phyloP scores from a whole-genome alignment of 208 protist species.

The Borovskyia barvae region DNA sequence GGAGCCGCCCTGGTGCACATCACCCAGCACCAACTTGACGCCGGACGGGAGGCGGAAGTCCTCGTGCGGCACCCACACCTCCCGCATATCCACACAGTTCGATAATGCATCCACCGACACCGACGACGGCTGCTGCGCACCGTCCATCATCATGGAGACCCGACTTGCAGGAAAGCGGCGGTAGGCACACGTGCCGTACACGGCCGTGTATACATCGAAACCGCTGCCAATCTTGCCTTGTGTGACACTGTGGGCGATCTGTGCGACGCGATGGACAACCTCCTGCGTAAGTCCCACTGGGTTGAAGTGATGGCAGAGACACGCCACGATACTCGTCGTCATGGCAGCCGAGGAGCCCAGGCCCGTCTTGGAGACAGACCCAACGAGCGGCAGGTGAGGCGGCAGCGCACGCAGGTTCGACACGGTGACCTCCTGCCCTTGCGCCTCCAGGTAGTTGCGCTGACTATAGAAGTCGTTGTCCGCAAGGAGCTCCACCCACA shows the following conservation, averaged over 20 bases:
- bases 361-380: conserved; percentile 93
- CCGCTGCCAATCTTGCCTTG: conserved; percentile 97
- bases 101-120: conserved; percentile 43
- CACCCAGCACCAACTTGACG: conserved; percentile 86
- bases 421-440: conserved; percentile 45
- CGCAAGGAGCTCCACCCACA: conserved; percentile 69
- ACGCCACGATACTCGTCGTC: conserved; percentile 90
- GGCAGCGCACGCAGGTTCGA: conserved; percentile 64
- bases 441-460: conserved; percentile 71
- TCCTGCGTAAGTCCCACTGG: conserved; percentile 24
- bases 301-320: conserved; percentile 64
- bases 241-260: conserved; percentile 92
- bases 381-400: conserved; percentile 62
- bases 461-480: conserved; percentile 94
- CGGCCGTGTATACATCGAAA: conserved; percentile 96
- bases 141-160: conserved; percentile 57
- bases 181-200: conserved; percentile 93
- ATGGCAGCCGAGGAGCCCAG: conserved; percentile 94
- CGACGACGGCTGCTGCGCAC: conserved; percentile 28
- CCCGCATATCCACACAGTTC: conserved; percentile 43
- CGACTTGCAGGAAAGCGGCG: conserved; percentile 72
- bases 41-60: conserved; percentile 77
- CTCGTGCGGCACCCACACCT: conserved; percentile 65
- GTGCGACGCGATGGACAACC: conserved; percentile 89
- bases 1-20: conserved; percentile 88